A percentile compares a stretch with the other conserved stretches of the same genome.
Conservation (phyloP, 768 basidiomycete species). For the Tricholoma bakamatsutake region DNA sequence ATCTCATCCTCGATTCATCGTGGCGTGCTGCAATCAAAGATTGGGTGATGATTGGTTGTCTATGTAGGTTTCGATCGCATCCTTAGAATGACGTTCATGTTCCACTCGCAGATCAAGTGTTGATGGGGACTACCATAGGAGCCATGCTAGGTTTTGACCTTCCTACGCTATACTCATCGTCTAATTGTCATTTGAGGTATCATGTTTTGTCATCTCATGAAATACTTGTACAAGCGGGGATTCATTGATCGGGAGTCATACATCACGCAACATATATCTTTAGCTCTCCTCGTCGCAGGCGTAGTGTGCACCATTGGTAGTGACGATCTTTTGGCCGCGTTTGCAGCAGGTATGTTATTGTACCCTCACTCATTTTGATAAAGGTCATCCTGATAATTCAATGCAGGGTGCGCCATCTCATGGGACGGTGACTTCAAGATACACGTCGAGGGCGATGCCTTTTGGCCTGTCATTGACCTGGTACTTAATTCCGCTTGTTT, state of each 20-base stretch:
- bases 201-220: conserved; percentile 70
- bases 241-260: conserved; percentile 80
- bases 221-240: conserved; percentile 50
- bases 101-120: conserved; percentile 59
- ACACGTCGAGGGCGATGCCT: conserved; percentile 78
- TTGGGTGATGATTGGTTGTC: conserved; percentile 85
- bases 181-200: conserved; percentile 45
- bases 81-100: background rate
- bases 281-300: conserved; percentile 73
- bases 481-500: conserved; percentile 78
- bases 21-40: conserved; percentile 61
- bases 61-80: conserved; percentile 43
- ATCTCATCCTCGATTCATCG: conserved; percentile 69
- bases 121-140: conserved; percentile 69
- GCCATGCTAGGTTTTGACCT: conserved; percentile 42
- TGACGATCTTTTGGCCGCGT: conserved; percentile 86
- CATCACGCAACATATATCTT: conserved; percentile 75
- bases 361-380: conserved; percentile 15
- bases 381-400: background rate
- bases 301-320: conserved; percentile 72
- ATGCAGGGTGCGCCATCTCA: conserved; percentile 47
- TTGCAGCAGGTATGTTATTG: conserved; percentile 52
- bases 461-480: conserved; percentile 88
- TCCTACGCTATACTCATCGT: conserved; percentile 76
- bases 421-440: conserved; percentile 85